phyloP scores from a whole-genome alignment of 108 stramenopile species.

The Skeletonema marinoi region DNA sequence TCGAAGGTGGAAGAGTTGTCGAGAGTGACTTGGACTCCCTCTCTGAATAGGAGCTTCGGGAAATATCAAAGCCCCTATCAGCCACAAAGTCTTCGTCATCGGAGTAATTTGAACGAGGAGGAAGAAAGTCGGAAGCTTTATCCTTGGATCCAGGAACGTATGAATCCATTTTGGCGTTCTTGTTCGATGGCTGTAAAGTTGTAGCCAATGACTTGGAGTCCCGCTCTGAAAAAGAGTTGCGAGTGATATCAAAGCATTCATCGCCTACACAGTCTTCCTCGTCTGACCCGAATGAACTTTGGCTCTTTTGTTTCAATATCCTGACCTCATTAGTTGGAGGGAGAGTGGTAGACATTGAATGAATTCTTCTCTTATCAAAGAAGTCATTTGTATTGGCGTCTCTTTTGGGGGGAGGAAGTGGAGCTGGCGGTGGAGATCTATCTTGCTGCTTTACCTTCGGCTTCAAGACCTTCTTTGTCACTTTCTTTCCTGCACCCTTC shows the following conservation, averaged over 20 bases:
- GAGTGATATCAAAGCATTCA: not conserved
- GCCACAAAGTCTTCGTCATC: not conserved
- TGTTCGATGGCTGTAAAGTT: not conserved
- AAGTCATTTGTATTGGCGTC: not conserved
- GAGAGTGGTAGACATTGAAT: conserved; percentile 2
- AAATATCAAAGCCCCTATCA: not conserved
- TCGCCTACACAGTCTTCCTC: conserved; percentile 1
- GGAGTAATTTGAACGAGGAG: not conserved
- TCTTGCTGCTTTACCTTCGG: not conserved
- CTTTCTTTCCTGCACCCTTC: not conserved
- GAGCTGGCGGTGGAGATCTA: not conserved
- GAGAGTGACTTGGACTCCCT: not conserved
- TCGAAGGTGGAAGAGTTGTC: not conserved
- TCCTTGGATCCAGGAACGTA: not conserved
- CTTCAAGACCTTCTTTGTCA: not conserved
- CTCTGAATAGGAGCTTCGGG: not conserved
- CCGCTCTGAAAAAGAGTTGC: not conserved
- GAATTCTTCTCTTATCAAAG: not conserved
- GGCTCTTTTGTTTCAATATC: not conserved
- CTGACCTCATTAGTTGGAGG: not conserved
- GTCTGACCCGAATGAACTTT: not conserved
- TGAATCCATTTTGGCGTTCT: not conserved
- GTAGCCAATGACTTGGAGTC: not conserved
- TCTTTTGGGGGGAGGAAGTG: not conserved
- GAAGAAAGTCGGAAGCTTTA: not conserved